Evolutionary conservation across 768 basidiomycete species (phyloP), one percentile per base, ranked within the genome.

Genomic region (Calocybe indica): DNA sequence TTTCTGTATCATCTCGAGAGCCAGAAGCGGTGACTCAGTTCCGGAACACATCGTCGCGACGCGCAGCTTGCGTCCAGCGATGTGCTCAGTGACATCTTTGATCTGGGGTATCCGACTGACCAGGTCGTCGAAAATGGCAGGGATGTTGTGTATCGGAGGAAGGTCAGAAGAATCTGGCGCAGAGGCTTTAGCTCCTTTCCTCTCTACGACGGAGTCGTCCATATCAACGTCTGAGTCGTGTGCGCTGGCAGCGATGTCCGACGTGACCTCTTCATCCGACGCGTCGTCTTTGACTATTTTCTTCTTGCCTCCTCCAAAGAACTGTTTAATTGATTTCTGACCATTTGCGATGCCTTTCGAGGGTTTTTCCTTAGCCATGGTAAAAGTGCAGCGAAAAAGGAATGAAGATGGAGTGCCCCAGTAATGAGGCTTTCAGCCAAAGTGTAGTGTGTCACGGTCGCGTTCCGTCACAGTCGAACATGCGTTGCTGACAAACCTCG

Each of bases 11-110:
- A 94, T 68, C 30, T 88, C 85, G 40, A 97, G 73, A 10, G 94
- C 94, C 33, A 96, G 82, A 15, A 97, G 77, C 43, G 94, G 94
- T 1, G 91, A 92, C 60, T 97, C 94, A 5, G 94, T 97, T 22
- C 94, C 94, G 37, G 92, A 95, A 66, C 88, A 96, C 94, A 97
- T 97, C 8, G 94, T 97, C 4, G 92, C 94, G 50, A 97, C 80
- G 64, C 92, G 87, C 62, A 97, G 71, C 58, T 88, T 92, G 49
- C 92, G 79, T 2, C 92, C 92, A 49, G 75, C 65, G 41, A 90
- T 67, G 39, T 73, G 83, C 55, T 83, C 72, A 12, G 78, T 83
- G 37, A 90, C 81, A 1, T 69, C 68, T 58, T 80, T 78, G 52
- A 91, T 80, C 46, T 80, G 69, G 9, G 85, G 79, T 36, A 83